Conservation (phyloP, 2,329 filamentous ascomycete genomes). For the Hortaea werneckii region DNA sequence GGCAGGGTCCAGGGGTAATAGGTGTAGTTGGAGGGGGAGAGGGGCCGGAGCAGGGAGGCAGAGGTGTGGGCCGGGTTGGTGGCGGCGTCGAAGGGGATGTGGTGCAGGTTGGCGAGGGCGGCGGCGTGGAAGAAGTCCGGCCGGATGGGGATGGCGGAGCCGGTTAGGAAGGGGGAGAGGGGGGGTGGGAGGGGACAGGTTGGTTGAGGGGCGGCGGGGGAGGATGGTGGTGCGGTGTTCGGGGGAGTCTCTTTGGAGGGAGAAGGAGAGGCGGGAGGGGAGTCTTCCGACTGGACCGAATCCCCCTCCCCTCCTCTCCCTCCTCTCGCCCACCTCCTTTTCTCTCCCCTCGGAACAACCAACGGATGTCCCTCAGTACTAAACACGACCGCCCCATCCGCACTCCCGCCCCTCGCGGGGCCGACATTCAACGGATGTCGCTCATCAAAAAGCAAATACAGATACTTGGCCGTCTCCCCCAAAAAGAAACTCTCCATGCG, state of each 20-base stretch:
- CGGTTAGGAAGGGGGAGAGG: slow-evolving; percentile 50
- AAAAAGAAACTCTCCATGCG: slow-evolving; percentile 99
- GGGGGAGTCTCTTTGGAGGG: no score
- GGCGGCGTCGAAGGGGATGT: slow-evolving; percentile 32
- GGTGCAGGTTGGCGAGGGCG: slow-evolving; percentile 68
- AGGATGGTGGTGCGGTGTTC: not conserved
- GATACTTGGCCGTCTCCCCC: slow-evolving; percentile 90
- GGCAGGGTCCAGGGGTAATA: slow-evolving; percentile 93
- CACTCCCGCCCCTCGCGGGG: not conserved
- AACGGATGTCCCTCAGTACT: slow-evolving; percentile 93
- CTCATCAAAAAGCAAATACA: slow-evolving; percentile 82
- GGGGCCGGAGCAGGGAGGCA: slow-evolving; percentile 43
- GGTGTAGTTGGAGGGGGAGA: slow-evolving; percentile 62
- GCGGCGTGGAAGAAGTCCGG: slow-evolving; percentile 81
- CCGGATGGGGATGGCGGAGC: slow-evolving; percentile 71
- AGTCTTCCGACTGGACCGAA: not conserved
- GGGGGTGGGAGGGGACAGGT: slow-evolving; percentile 57
- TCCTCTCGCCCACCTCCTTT: not conserved
- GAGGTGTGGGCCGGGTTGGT: slow-evolving; percentile 32
- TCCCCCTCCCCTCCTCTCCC: not conserved
- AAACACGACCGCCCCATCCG: slow-evolving; percentile 79
- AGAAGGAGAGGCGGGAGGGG: no score
- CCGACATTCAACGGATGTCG: slow-evolving; percentile 78
- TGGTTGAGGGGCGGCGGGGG: slow-evolving; percentile 33
- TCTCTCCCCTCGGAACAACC: slow-evolving; percentile 44